phyloP scores from a whole-genome alignment of 768 basidiomycete species.

The Mycena indigotica region DNA sequence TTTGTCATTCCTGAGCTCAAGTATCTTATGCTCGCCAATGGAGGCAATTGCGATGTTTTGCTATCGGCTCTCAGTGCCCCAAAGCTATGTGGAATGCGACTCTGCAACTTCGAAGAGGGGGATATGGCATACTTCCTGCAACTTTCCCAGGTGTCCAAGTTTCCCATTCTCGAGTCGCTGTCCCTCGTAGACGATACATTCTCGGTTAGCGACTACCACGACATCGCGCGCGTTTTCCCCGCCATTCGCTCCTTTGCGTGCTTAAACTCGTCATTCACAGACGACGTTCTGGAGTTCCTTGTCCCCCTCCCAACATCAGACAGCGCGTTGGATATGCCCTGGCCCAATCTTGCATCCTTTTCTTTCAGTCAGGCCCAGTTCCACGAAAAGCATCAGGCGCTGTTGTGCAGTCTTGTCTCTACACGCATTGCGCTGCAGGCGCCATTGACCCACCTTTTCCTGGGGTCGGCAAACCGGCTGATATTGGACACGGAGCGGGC shows the following conservation, averaged over 20 bases:
- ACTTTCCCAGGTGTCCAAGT: slow-evolving; percentile 15
- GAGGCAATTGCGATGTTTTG: slow-evolving; percentile 16
- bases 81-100: slow-evolving; percentile 12
- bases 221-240: slow-evolving; percentile 17
- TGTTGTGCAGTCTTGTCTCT: slow-evolving; percentile 18
- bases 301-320: slow-evolving; percentile 13
- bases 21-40: slow-evolving; percentile 17
- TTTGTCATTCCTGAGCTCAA: slow-evolving; percentile 13
- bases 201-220: slow-evolving; percentile 9
- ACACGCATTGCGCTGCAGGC: slow-evolving; percentile 12
- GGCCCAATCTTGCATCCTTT: slow-evolving; percentile 10
- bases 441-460: slow-evolving; percentile 14
- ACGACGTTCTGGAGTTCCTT: slow-evolving; percentile 18
- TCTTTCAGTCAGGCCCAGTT: slow-evolving; percentile 18
- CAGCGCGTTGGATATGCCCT: slow-evolving; percentile 14
- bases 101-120: slow-evolving; percentile 17
- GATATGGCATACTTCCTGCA: slow-evolving; percentile 19
- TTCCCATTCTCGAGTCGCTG: slow-evolving; percentile 15
- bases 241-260: slow-evolving; percentile 12
- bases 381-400: slow-evolving; percentile 17
- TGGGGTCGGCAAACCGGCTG: slow-evolving; percentile 17
- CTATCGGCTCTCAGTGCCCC: slow-evolving; percentile 15
- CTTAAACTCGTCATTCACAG: slow-evolving; percentile 16
- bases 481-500: slow-evolving; percentile 15
- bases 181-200: slow-evolving; percentile 13